A percentile compares a stretch with the other conserved stretches of the same genome.
phyloP scores from a whole-genome alignment of 78 protist species.

The Fonticula alba region DNA sequence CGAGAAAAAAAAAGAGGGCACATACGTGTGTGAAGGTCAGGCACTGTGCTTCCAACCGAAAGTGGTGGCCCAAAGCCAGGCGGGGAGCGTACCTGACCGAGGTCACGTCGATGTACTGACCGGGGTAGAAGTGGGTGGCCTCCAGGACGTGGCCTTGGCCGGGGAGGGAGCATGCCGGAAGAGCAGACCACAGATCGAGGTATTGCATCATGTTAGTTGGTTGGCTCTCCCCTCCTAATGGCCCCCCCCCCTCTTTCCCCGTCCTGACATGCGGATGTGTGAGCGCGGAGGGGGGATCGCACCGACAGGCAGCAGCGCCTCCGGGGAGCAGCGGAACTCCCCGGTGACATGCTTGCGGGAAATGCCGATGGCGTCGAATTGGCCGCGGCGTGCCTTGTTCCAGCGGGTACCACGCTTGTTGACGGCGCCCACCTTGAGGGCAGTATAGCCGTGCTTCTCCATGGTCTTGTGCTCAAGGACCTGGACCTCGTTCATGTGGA shows the following conservation, averaged over 20 bases:
- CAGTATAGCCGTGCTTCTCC: not conserved
- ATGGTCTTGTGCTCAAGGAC: not conserved
- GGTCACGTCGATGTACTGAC: slow-evolving; percentile 17
- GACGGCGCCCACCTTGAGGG: not conserved
- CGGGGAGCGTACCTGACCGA: not conserved
- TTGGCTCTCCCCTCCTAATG: not conserved
- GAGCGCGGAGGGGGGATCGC: no score
- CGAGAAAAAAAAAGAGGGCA: not conserved
- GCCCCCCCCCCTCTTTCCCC: not conserved
- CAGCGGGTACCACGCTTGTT: no score
- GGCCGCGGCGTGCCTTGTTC: not conserved
- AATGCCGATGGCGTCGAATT: not conserved
- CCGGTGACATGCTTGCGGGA: slow-evolving; percentile 3
- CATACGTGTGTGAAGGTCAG: no score
- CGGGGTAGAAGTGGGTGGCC: slow-evolving; percentile 19
- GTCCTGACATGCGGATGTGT: no score
- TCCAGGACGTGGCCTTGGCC: not conserved
- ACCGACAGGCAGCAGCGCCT: slow-evolving; percentile 25
- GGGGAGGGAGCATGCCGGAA: not conserved
- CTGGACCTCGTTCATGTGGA: not conserved
- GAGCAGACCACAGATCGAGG: not conserved
- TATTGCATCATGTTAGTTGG: not conserved
- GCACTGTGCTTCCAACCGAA: no score
- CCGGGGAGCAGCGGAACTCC: slow-evolving; percentile 14
- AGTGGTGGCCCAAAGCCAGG: no score